Percentiles rank a stretch among this genome's conserved stretches.
Evolutionary conservation across 345 rosid genomes (phyloP).

Genomic region (Bruguiera parviflora): DNA sequence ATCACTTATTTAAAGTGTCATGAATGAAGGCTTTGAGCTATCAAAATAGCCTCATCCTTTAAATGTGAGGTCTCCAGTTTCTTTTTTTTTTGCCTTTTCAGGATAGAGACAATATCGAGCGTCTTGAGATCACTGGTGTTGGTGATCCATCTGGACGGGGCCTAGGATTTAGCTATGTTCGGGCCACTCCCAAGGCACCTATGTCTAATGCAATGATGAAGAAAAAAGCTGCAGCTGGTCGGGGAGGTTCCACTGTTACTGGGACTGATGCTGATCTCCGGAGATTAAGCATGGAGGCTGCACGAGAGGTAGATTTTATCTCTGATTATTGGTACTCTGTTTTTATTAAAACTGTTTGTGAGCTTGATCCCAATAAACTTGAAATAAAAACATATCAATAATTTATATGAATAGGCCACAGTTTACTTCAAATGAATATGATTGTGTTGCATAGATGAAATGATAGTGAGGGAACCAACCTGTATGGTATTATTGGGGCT

Average conservation of each 20-base stretch:
- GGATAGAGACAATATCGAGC: constrained; percentile 97
- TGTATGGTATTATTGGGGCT: too few relatives aligned
- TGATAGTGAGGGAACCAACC: too few relatives aligned
- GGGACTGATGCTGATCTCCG: constrained; percentile 99
- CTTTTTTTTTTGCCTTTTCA: constrained; percentile 30
- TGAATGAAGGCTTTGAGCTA: too few relatives aligned
- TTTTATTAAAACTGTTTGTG: neutral
- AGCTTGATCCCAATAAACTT: too few relatives aligned
- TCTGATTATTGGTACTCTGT: neutral
- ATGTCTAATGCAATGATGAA: constrained; percentile 66
- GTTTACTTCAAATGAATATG: too few relatives aligned
- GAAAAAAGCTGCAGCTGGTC: constrained; percentile 79
- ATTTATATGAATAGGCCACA: too few relatives aligned
- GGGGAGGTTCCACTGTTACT: constrained; percentile 88
- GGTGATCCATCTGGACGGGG: constrained; percentile 99
- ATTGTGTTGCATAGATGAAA: too few relatives aligned
- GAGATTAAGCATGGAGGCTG: constrained; percentile 99
- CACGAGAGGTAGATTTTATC: constrained; percentile 68
- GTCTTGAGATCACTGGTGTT: constrained; percentile 96
- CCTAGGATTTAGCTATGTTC: constrained; percentile 94
- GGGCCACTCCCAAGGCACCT: constrained; percentile 84
- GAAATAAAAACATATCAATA: too few relatives aligned
- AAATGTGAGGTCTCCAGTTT: neutral
- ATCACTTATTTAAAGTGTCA: too few relatives aligned
- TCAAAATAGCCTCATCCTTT: neutral